phyloP scores from a whole-genome alignment of 225 moss, liverwort and hornwort species.

The Bryoerythrophyllum caledonicum region DNA sequence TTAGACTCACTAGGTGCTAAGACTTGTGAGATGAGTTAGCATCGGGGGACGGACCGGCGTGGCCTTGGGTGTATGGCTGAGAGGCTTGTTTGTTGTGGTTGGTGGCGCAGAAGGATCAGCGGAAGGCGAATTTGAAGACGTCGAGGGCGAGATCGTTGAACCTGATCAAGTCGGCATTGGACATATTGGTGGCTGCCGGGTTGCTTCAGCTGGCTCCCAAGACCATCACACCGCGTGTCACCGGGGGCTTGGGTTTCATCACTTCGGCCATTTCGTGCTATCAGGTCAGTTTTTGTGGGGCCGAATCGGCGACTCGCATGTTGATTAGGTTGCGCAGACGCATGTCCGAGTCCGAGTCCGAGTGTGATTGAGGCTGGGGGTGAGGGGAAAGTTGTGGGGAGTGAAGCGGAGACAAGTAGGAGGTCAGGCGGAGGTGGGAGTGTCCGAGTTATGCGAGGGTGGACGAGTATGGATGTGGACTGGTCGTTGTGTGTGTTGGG shows the following conservation, averaged over 20 bases:
- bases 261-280: conserved; percentile 90
- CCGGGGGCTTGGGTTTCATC: conserved; percentile 79
- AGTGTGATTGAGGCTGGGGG: background rate
- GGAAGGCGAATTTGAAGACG: conserved; percentile 51
- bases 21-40: background rate
- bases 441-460: background rate
- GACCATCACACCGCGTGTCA: conserved; percentile 75
- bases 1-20: background rate
- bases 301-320: background rate
- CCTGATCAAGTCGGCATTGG: conserved; percentile 75
- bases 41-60: background rate
- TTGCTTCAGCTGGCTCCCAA: conserved; percentile 81
- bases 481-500: background rate
- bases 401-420: background rate
- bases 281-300: conserved; percentile 47
- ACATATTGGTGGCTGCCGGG: conserved; percentile 81
- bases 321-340: background rate
- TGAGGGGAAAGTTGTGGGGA: background rate
- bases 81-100: background rate
- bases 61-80: background rate
- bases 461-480: background rate
- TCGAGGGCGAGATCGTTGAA: conserved; percentile 62
- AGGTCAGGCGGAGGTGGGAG: background rate
- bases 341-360: background rate
- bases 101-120: conserved; percentile 64